Conservation (phyloP, 179 eudicot genomes). For the Spinacia oleracea region DNA sequence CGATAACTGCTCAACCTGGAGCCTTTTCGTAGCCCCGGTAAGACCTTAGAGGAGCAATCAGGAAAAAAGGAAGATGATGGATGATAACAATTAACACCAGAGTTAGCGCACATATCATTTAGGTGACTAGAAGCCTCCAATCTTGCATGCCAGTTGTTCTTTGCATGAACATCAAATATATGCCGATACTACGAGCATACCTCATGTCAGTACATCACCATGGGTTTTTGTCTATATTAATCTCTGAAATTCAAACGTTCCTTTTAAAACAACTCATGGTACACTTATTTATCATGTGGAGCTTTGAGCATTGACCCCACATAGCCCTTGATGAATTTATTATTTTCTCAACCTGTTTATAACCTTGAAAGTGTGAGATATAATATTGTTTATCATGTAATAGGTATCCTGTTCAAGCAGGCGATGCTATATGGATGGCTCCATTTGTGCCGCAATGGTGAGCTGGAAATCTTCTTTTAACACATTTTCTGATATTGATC, state of each 20-base stretch:
- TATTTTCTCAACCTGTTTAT: not conserved
- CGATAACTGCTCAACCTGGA: not conserved
- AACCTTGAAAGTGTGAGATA: not conserved
- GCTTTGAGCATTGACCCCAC: not conserved
- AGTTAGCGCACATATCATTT: not conserved
- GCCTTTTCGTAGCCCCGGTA: not conserved
- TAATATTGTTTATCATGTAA: slow-evolving; percentile 17
- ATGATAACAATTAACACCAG: not conserved
- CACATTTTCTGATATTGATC: slow-evolving; percentile 3
- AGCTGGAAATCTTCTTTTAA: slow-evolving; percentile 20
- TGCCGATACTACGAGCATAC: not conserved
- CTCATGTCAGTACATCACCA: not conserved
- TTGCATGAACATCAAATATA: not conserved
- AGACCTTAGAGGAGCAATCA: not conserved
- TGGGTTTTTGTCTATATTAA: not conserved
- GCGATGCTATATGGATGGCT: slow-evolving; percentile 99
- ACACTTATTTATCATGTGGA: not conserved
- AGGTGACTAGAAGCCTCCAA: not conserved
- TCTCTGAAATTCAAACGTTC: not conserved
- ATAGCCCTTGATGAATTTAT: not conserved
- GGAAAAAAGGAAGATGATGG: not conserved
- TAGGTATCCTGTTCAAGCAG: slow-evolving; percentile 96
- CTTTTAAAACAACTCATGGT: not conserved
- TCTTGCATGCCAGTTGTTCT: not conserved
- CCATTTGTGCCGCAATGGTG: slow-evolving; percentile 99